These are phyloP conservation scores for Hygrophila difformis DNA, from an alignment of 257 asterid species.

Conservation along the genomic window DNA sequence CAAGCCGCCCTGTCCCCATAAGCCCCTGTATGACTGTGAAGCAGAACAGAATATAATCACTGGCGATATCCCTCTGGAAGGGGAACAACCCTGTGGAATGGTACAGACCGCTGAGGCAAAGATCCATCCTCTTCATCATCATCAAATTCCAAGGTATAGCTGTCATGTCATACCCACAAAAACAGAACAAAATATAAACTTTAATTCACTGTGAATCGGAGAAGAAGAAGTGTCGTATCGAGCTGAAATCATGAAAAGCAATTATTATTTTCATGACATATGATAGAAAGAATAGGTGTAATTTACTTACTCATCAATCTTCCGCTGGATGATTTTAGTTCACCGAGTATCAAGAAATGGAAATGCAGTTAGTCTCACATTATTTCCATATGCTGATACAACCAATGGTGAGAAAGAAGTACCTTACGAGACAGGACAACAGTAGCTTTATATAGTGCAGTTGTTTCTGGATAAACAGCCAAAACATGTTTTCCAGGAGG, in stretches of 20 bases:
- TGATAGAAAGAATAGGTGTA: background rate
- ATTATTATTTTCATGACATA: background rate
- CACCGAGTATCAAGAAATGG: conserved; percentile 21
- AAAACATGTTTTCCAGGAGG: conserved; percentile 77
- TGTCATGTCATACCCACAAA: conserved; percentile 26
- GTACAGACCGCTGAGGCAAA: conserved; percentile 68
- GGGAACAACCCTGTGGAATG: conserved; percentile 84
- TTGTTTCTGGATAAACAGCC: conserved; percentile 96
- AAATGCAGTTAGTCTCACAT: conserved; percentile 27
- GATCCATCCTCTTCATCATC: conserved; percentile 95
- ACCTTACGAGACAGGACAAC: conserved; percentile 91
- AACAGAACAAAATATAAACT: no score
- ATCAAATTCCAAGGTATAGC: conserved; percentile 81
- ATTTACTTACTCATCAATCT: conserved; percentile 74
- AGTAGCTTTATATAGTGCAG: conserved; percentile 91
- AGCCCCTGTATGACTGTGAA: background rate
- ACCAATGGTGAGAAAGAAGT: conserved; percentile 11
- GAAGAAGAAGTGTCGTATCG: background rate
- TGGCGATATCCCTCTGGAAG: conserved; percentile 85
- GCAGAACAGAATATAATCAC: conserved; percentile 21
- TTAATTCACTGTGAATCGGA: background rate
- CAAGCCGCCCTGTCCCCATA: no score
- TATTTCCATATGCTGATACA: conserved; percentile 1
- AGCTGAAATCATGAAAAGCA: no score
- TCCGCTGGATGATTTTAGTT: conserved; percentile 48